Evolutionary conservation across 176 grass and related monocot species (phyloP), one percentile per base, ranked within the genome.

Genomic region (Raddia distichophylla): DNA sequence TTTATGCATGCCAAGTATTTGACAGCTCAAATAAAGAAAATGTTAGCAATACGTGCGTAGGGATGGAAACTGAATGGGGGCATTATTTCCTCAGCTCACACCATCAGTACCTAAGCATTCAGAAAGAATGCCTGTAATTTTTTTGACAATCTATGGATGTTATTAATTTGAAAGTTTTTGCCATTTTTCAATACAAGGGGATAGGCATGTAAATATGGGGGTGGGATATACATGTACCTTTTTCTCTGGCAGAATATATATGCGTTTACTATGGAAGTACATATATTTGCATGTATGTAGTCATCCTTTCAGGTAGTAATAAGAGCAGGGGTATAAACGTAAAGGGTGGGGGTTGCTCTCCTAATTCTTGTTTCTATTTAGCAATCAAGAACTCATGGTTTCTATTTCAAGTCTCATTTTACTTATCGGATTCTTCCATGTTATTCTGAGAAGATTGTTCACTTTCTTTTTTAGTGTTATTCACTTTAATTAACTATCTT

Each of bases 401-500:
- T 50, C 8, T 74, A 33, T 49, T 60, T 20, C 47, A 69, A 16
- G 74, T 79, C 42, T 79, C 3, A 10, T 78, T 58, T 15, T 32
- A 49, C 47, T 11, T 80, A 60, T 66, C 10, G 18, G 22, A 60
- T 57, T 53, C 1, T 10, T 34, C 43, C 55, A 53, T 66, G 59
- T 65, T 64, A 13, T 69, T 84, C 20, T 50, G 19, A 58, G 67
- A 72, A 60, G 43, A 61, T 72, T 88, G 5, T 60, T 42, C n/a
- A 40, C 19, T 58, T 59, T 44, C 27, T 82, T 78, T 78, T 70
- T 18, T 32, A 68, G 54, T 18, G 19, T 49, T 77, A 50, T 68
- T 76, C 19, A 67, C 58, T 85, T 5, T 57, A 88, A 5, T 82
- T 54, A 67, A 77, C 32, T 61, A 71, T 67, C 34, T 58, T 91